Base-by-base conservation (phyloP, 2,329 filamentous ascomycete genomes). In the Scedosporium boydii region DNA sequence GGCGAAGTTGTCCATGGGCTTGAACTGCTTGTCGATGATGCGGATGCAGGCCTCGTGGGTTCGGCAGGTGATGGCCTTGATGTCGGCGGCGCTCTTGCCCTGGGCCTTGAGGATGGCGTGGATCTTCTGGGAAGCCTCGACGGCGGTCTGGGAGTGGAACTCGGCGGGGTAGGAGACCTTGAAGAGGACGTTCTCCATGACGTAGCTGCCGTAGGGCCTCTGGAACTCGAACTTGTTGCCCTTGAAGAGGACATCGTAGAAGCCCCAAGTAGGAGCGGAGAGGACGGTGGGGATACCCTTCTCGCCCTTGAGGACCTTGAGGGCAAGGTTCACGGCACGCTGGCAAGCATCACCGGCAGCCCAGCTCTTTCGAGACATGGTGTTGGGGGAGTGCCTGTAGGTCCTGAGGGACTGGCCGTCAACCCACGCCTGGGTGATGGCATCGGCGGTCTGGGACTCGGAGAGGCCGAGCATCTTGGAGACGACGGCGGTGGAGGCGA, bases 11-110 rank as follows among this genome's bases (percentile, higher is more conserved):
- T 97, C 93, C 91, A 99, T 96, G 70, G 93, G 88, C 85, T 97
- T 98, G 85, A 96, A 96, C 80, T 99, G 95, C 85, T 99, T 99
- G 85, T 99, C 95, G 72, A 99, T 99, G 79, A 99, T 99, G 71
- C 95, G 92, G 74, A 99, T 86, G 81, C 95, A 98, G 64, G 95
- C 95, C 79, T 99, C 95, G 80, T 99, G 95, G 7, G 95, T 99
- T 70, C 95, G 89, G 86, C 93, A 96, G 69, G 89, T 92, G 71
- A 99, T 86, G 65, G 84, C 84, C 81, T 96, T 93, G 81, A 99
- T 96, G 76, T 99, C 93, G 69, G 88, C 89, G 63, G 93, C 92
- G 61, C 88, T 90, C 84, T 97, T 96, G 79, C 92, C 93, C 80
- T 89, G 80, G 51, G 85, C 82, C 76, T 89, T 88, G 67, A 99